Evolutionary conservation across 106 monocot species (phyloP), one percentile per base, ranked within the genome.

Genomic region (Dendrobium chrysotoxum): DNA sequence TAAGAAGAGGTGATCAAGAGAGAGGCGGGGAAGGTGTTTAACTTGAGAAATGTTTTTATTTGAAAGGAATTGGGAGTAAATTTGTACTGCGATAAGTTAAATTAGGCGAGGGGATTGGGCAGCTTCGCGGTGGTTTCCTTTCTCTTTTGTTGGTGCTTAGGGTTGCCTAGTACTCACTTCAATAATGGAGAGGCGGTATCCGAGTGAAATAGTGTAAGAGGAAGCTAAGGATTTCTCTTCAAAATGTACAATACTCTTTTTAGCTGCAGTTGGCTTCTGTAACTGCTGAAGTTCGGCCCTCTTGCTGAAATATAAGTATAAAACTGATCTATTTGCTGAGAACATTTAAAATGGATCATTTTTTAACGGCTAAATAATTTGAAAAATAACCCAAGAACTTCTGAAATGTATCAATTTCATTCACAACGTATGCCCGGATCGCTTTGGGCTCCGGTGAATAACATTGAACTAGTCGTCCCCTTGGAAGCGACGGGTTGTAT

Each of bases 51-150:
- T 12, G 38, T 65, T 70, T 70, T 70, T 6, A 13, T 70, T 35
- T 21, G 70, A 3, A 35, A 70, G 70, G 70, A 74, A 3, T 11
- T 74, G 41, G 11, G 41, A n/a, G 74, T 74, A 42, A 41, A 74
- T 41, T 42, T 74, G 74, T 74, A 74, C 74, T 42, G 41, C 11
- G 74, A 7, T 40, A 21, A 40, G n/a, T 25, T 18, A 40, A 74
- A 40, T 31, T 7, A 74, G 71, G 35, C 35, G 28, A 5, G 71
- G 71, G 71, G 71, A 13, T 7, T 12, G 41, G 21, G 40, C 7
- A 74, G 41, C n/a, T 74, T 74, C 74, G n/a, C 74, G 4, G 74
- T 41, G 20, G 74, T 23, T 74, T 74, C 74, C 74, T 40, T 74
- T 40, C 41, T 74, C 74, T 70, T 28, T 70, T 70, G 64, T 26